Conservation (phyloP, 176 grass and related monocot species). For the Elaeis guineensis region DNA sequence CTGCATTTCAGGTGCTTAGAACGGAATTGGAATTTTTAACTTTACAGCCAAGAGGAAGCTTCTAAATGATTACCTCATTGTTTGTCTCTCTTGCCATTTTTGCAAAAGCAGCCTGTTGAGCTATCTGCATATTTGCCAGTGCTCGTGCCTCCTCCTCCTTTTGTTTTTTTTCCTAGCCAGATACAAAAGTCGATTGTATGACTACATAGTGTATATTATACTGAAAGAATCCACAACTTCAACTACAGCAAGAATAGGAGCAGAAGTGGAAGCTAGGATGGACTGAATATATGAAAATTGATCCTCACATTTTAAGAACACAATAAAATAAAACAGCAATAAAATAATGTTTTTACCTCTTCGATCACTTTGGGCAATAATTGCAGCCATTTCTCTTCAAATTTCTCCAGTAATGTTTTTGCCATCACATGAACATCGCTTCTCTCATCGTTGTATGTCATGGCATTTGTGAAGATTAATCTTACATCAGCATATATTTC, state of each 20-base stretch:
- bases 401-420: conserved; percentile 72
- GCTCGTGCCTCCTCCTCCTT: conserved; percentile 54
- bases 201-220: conserved; percentile 6
- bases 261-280: not conserved
- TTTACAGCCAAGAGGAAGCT: no score
- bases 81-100: conserved; percentile 76
- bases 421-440: conserved; percentile 71
- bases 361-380: conserved; percentile 77
- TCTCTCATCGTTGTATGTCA: conserved; percentile 71
- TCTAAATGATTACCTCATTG: conserved; percentile 43
- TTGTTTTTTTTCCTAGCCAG: conserved; percentile 66
- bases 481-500: conserved; percentile 92
- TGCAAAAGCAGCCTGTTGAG: conserved; percentile 47
- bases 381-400: conserved; percentile 83
- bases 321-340: not conserved
- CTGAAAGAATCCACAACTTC: not conserved
- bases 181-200: conserved; percentile 16
- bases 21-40: no score
- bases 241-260: not conserved
- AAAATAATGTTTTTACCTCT: conserved; percentile 44
- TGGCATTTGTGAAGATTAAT: conserved; percentile 91
- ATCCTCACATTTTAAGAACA: not conserved
- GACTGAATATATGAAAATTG: no score
- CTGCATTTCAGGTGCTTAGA: no score
- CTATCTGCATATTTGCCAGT: conserved; percentile 23